Conservation (phyloP, 2,329 filamentous ascomycete genomes). For the Aspergillus glaucus region DNA sequence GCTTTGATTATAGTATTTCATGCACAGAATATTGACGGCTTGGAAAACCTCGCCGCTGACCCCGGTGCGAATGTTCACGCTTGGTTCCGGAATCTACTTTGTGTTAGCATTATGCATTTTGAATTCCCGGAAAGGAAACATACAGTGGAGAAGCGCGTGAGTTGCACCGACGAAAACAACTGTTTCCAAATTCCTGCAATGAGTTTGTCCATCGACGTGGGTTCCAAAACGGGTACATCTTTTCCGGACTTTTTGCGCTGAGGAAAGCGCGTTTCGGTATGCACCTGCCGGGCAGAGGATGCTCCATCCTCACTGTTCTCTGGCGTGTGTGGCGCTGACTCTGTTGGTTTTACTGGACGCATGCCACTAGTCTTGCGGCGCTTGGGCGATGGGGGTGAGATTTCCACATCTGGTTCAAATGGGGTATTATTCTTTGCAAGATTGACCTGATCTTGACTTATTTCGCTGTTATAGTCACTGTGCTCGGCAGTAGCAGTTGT, state of each 20-base stretch:
- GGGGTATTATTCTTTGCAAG: neutral
- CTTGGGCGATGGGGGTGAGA: slow-evolving; percentile 6
- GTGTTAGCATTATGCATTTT: neutral
- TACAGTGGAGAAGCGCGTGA: slow-evolving; percentile 13
- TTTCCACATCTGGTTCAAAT: neutral
- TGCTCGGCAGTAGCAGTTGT: neutral
- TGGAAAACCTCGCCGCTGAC: slow-evolving; percentile 11
- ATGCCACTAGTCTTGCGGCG: slow-evolving; percentile 28
- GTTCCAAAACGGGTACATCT: slow-evolving; percentile 37
- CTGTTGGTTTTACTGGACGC: slow-evolving; percentile 13
- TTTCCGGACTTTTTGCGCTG: slow-evolving; percentile 16
- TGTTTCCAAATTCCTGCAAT: slow-evolving; percentile 47
- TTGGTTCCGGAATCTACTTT: slow-evolving; percentile 7
- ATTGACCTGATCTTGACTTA: neutral
- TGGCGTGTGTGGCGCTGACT: no score
- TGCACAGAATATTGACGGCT: slow-evolving; percentile 16
- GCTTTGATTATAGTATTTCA: slow-evolving; percentile 36
- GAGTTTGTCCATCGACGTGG: slow-evolving; percentile 44
- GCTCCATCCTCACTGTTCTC: neutral
- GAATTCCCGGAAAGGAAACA: neutral
- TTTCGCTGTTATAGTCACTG: neutral
- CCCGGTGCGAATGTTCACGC: slow-evolving; percentile 11
- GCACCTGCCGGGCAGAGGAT: slow-evolving; percentile 15
- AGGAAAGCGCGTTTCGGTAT: slow-evolving; percentile 20
- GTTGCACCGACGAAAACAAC: slow-evolving; percentile 28